phyloP scores from a whole-genome alignment of 73 alveolate genomes.

The Symbiodinium pilosum region DNA sequence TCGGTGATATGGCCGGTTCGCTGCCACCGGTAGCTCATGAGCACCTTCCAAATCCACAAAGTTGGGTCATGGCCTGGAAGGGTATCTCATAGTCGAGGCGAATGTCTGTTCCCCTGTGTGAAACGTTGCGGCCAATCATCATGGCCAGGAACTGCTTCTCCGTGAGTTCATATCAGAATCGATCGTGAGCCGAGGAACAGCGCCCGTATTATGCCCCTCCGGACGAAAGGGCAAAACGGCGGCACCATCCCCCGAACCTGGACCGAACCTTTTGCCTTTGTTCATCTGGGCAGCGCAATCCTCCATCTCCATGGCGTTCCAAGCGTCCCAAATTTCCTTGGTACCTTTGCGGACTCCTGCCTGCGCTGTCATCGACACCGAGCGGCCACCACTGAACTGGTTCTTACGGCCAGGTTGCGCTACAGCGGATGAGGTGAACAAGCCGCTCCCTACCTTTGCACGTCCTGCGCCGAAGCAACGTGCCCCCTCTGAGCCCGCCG shows the following conservation, averaged over 20 bases:
- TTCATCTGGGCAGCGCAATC: too few species aligned
- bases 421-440: not conserved
- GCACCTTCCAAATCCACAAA: not conserved
- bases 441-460: not conserved
- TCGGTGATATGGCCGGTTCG: not conserved
- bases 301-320: too few species aligned
- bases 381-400: not conserved
- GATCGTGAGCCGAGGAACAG: not conserved
- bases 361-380: not conserved
- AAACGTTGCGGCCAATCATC: not conserved
- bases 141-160: constrained; percentile 5
- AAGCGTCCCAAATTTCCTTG: not conserved
- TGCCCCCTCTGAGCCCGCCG: not conserved
- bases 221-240: not conserved
- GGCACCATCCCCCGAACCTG: not conserved
- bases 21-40: not conserved
- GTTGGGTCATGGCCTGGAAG: not conserved
- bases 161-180: not conserved
- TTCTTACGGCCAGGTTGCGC: not conserved
- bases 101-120: not conserved
- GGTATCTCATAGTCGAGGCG: not conserved
- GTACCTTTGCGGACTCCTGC: not conserved
- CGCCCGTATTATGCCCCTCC: not conserved
- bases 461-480: not conserved
- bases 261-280: not conserved